Base-by-base conservation (phyloP, 352 stramenopile species). In the Phytopythium sindhum region DNA sequence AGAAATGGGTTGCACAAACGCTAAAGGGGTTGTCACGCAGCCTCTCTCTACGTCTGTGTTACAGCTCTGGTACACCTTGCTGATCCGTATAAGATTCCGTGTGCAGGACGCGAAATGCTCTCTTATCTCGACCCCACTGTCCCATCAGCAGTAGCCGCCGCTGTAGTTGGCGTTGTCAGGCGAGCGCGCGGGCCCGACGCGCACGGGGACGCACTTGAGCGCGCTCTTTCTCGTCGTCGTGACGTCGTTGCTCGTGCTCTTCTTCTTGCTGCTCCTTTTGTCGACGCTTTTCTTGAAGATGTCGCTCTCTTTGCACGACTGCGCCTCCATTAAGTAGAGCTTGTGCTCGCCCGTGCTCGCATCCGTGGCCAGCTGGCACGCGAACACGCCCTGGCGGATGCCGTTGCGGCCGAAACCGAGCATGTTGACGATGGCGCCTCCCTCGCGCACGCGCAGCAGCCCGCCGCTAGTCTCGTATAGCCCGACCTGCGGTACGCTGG, bases 341-440 rank as follows among this genome's bases (percentile, higher is more conserved):
- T 72, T 68, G 70, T 90, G 77, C 64, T 80, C 71, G 26, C 80
- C 79, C 2, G 70, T 44, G 7, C 41, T 17, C 0, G 67, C 63
- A 57, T 90, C 79, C 29, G 80, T 90, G 56, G 71, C 80, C 10
- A 91, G 61, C 35, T 84, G 73, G 29, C 83, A 91, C 35, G 80
- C 83, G 51, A 88, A 88, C 17, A 90, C 78, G 26, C 62, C 66
- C 26, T 74, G 74, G 15, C 6, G 69, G 55, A 91, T 78, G 28
- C 77, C 75, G 54, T 91, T 91, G 39, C 67, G 61, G 24, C 79
- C 77, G 44, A 90, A 90, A 11, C 80, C 83, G 26, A 86, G 59
- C 45, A 88, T 61, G 45, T 86, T 72, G n/a, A 77, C 17, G 37
- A 88, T 72, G 53, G 83, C 67, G 12, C 83, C 80, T 23, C 79